Evolutionary conservation across 768 basidiomycete species (phyloP), one percentile per base, ranked within the genome.

Genomic region (Tricholoma sp.): DNA sequence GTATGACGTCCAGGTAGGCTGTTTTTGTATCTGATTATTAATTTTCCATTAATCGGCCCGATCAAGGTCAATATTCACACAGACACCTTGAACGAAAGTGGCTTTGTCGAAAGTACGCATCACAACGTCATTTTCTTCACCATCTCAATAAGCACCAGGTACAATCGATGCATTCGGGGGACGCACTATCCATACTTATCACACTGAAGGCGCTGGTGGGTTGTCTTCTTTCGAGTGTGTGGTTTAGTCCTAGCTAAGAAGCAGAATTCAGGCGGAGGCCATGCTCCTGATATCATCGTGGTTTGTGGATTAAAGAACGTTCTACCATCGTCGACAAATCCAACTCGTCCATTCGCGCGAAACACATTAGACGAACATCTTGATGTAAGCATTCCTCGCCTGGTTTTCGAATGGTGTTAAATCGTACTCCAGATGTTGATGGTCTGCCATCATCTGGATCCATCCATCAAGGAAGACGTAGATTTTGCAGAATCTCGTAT

Each of bases 381-480:
- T 13, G 97, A 98, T 66, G 96, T 96, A 64, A 67, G 88, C 66
- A 5, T 41, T 36, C 15, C 18, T 11, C 18, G 3, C 17, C 42
- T 8, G 45, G 13, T 13, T 37, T 47, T 33, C 32, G 56, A 32
- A 31, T 31, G 50, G 24, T 2, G 18, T 18, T 6, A 6, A 55
- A 36, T 18, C 41, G 29, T 12, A n/a, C 52, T 61, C 39, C 12
- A 97, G 95, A 99, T 98, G 97, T 78, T 98, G 20, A 98, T 98
- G 94, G 94, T 98, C n/a, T 97, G 94, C 70, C 96, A 99, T 69
- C 96, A 99, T 70, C 82, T 99, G 55, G 93, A 97, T 73, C 84
- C 78, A 62, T 81, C 79, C n/a, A 93, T 96, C 61, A 82, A 89
- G 1, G 97, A 99, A 73, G 97, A 99, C 62, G 78, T 98, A 41